Evolutionary conservation across 116 monocot genomes (phyloP), one percentile per base, ranked within the genome.

Genomic region (Cymodocea nodosa): DNA sequence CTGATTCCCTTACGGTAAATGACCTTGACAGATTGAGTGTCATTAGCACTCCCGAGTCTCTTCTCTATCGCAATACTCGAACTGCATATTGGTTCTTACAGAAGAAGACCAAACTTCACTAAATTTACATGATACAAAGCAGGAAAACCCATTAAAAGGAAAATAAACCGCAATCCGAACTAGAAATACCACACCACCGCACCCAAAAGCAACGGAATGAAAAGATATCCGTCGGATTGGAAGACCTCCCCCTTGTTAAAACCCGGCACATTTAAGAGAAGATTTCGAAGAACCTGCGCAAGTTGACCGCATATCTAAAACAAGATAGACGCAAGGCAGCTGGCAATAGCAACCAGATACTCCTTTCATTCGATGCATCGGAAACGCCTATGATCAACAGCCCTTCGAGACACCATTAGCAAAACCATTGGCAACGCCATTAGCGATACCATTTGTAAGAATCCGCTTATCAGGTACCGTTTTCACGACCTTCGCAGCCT

Each of bases 381-480:
- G 30, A 30, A 20, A 20, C 10, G 20, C 16, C 1, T 54, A 6
- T 6, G 54, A 54, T 54, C 36, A 62, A 35, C 62, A 36, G 50
- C 66, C 52, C 6, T 23, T 66, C 15, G 52, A 11, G 6, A 23
- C 66, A 66, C 50, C 50, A 19, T 66, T 50, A 15, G 22, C 20
- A 25, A 51, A n/a, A 16, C 66, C 68, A 16, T 69, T 69, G 44
- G 44, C 44, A 11, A 44, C 5, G 44, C 44, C 44, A 58, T 70
- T 81, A 13, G 79, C 69, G 56, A 79, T 72, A 68, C 75, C 79
- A 69, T 78, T 82, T 25, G 76, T 52, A 18, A 59, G 48, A 12
- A 25, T 52, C 23, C 59, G 48, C 66, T 77, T 83, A 60, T 79
- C 85, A 12, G 59, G 37, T 25, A 70, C 73, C 20, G 59, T 48